Conservation (phyloP, 306 rosid genomes). For the Alnus rubra region DNA sequence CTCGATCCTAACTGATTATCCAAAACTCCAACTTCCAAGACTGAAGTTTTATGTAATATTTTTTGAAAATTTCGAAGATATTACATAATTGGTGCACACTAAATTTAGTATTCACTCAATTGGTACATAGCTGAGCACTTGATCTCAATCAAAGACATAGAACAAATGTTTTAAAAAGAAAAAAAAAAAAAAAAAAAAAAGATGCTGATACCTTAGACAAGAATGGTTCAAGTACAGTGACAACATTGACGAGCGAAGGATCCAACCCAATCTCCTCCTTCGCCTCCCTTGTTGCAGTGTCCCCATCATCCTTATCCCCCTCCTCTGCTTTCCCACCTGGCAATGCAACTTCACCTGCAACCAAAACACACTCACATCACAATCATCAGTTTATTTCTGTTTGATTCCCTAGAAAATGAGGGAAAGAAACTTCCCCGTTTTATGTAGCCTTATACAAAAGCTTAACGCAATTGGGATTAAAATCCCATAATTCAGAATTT, state of each 20-base stretch:
- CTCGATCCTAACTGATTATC: neutral
- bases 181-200: neutral
- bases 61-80: neutral
- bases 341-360: constrained; percentile 87
- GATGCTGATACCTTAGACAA: constrained; percentile 71
- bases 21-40: neutral
- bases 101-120: neutral
- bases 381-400: constrained; percentile 5
- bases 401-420: neutral
- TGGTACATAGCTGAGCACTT: neutral
- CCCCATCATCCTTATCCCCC: constrained; percentile 86
- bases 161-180: neutral
- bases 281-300: constrained; percentile 92
- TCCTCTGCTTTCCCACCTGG: constrained; percentile 96
- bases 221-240: constrained; percentile 85
- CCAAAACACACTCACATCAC: constrained; percentile 5
- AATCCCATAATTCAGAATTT: neutral
- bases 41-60: neutral
- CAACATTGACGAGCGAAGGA: constrained; percentile 76
- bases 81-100: neutral
- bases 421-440: neutral
- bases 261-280: constrained; percentile 89
- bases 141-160: neutral
- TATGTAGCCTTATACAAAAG: neutral
- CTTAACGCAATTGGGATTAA: neutral